Evolutionary conservation across 345 rosid species (phyloP).

Genomic region (Pistacia vera): DNA sequence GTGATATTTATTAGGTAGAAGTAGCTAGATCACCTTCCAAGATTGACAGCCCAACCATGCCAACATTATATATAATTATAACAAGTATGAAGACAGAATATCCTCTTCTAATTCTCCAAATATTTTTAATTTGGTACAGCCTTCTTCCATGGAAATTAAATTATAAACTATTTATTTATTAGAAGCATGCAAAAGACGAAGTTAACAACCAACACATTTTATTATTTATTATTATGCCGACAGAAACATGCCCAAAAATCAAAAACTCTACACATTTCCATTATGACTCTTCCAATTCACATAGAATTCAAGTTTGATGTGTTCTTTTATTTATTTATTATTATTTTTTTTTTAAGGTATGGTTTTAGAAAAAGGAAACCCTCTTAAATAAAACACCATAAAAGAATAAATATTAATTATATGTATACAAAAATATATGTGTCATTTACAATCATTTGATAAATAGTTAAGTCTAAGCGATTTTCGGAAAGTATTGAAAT

Average conservation of each 20-base stretch:
- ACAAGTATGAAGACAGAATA: not conserved
- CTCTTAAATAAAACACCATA: no score
- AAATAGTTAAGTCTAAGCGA: no score
- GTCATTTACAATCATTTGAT: no score
- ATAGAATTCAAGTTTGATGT: not conserved
- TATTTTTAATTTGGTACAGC: no score
- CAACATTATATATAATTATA: not conserved
- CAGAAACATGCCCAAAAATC: not conserved
- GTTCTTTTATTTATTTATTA: not conserved
- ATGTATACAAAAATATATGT: no score
- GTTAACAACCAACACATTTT: not conserved
- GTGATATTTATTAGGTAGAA: not conserved
- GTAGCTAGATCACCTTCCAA: not conserved
- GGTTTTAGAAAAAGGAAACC: no score
- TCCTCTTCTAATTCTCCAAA: not conserved
- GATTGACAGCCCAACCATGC: slow-evolving; percentile 13
- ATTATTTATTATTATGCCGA: not conserved
- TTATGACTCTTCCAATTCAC: not conserved
- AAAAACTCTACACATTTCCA: not conserved
- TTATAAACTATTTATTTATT: not conserved
- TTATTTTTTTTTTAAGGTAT: no score
- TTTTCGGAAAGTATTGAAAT: no score
- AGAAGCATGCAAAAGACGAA: not conserved
- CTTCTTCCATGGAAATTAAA: no score
- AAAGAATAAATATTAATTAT: no score